phyloP scores from a whole-genome alignment of 2,329 filamentous ascomycete genomes.

The Cercospora beticola region DNA sequence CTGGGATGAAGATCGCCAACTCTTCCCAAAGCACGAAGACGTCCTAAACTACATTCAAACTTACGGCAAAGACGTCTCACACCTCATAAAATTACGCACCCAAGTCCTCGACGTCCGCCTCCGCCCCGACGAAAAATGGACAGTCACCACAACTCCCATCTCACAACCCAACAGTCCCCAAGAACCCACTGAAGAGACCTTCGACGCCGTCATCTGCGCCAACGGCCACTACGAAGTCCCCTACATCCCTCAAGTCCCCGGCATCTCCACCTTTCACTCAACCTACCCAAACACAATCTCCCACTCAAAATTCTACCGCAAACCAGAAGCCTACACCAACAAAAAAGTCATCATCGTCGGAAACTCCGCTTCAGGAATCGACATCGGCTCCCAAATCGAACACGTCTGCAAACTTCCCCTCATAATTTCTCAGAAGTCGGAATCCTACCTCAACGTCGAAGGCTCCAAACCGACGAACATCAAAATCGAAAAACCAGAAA shows the following conservation, averaged over 20 bases:
- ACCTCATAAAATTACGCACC: slow-evolving; percentile 67
- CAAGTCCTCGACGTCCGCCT: slow-evolving; percentile 63
- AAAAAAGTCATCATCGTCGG: slow-evolving; percentile 81
- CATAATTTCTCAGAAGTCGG: slow-evolving; percentile 60
- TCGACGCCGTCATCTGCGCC: slow-evolving; percentile 52
- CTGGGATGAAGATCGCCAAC: slow-evolving; percentile 55
- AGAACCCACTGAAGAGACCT: slow-evolving; percentile 47
- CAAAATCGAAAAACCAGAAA: slow-evolving; percentile 59
- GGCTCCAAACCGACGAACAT: slow-evolving; percentile 42
- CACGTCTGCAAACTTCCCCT: slow-evolving; percentile 59
- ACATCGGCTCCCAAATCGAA: slow-evolving; percentile 77
- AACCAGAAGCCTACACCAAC: slow-evolving; percentile 58
- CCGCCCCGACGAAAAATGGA: slow-evolving; percentile 53
- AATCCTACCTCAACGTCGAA: slow-evolving; percentile 47
- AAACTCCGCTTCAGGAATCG: slow-evolving; percentile 78
- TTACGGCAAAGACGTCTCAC: slow-evolving; percentile 67
- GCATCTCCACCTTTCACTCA: slow-evolving; percentile 44
- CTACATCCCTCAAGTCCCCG: slow-evolving; percentile 45
- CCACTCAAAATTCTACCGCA: slow-evolving; percentile 75
- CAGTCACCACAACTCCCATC: slow-evolving; percentile 50
- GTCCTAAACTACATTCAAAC: slow-evolving; percentile 72
- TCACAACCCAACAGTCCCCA: slow-evolving; percentile 32
- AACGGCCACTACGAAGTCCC: slow-evolving; percentile 52
- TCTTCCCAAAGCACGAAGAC: slow-evolving; percentile 71
- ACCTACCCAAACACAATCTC: slow-evolving; percentile 42